A percentile compares a stretch with the other conserved stretches of the same genome.
These are phyloP conservation scores for Phaeosphaeria sp. DNA, from an alignment of 2,329 filamentous ascomycete species.

Conservation along the genomic window DNA sequence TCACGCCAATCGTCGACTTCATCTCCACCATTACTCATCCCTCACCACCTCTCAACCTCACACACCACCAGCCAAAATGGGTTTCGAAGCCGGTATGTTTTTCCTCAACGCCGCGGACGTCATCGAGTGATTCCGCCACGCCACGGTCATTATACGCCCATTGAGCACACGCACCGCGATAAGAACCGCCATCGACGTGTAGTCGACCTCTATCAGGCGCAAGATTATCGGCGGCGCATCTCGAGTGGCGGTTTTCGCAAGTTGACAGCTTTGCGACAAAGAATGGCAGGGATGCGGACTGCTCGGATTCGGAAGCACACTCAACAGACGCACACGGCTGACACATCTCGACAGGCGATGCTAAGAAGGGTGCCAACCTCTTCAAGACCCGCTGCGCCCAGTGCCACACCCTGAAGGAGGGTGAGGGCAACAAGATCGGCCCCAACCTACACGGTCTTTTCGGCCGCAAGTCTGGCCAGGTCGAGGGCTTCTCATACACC, in stretches of 20 bases:
- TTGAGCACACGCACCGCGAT: conserved; percentile 32
- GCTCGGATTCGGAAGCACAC: conserved; percentile 9
- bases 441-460: conserved; percentile 97
- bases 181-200: conserved; percentile 8
- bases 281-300: conserved; percentile 22
- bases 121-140: conserved; percentile 34
- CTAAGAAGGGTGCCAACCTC: conserved; percentile 96
- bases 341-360: conserved; percentile 70
- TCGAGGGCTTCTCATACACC: conserved; percentile 95
- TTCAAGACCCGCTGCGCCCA: conserved; percentile 99
- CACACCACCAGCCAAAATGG: conserved; percentile 44
- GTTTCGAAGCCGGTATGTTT: conserved; percentile 50
- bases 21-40: conserved; percentile 19
- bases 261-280: conserved; percentile 36
- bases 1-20: conserved; percentile 11
- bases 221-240: conserved; percentile 2
- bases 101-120: conserved; percentile 34
- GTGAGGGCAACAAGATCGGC: conserved; percentile 96
- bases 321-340: conserved; percentile 20
- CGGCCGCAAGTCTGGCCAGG: conserved; percentile 90
- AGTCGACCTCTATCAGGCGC: conserved; percentile 3
- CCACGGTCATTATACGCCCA: conserved; percentile 23
- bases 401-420: conserved; percentile 94
- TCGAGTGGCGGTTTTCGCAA: conserved; percentile 19
- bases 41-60: conserved; percentile 19